These are phyloP conservation scores for Blastobotrys arbuscula DNA, from an alignment of 1,139 yeast species.

Conservation along the genomic window DNA sequence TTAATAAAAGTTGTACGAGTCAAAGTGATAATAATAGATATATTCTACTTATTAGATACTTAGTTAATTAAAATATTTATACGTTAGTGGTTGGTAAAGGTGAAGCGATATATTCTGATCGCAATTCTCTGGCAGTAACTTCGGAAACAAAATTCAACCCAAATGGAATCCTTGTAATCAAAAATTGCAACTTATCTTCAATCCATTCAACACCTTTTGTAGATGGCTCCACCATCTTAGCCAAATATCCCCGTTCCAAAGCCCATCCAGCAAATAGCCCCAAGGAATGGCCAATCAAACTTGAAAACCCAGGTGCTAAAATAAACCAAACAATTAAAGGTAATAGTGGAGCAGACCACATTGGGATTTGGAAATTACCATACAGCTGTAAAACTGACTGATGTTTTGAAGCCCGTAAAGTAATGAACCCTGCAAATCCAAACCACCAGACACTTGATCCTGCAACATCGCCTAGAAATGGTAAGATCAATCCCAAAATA, in stretches of 20 bases:
- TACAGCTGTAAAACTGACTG: slow-evolving; percentile 16
- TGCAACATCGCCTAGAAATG: slow-evolving; percentile 38
- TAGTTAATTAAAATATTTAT: neutral
- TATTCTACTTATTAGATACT: too few relatives aligned
- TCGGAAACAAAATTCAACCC: slow-evolving; percentile 53
- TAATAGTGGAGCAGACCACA: slow-evolving; percentile 54
- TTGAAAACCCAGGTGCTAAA: slow-evolving; percentile 48
- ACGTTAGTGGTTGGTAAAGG: slow-evolving; percentile 1
- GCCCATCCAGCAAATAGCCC: slow-evolving; percentile 50
- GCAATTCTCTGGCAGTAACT: slow-evolving; percentile 44
- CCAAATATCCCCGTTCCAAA: slow-evolving; percentile 53
- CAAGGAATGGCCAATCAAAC: slow-evolving; percentile 67
- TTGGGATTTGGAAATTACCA: slow-evolving; percentile 44
- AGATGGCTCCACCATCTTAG: slow-evolving; percentile 57
- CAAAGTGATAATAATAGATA: too few relatives aligned
- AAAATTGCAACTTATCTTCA: slow-evolving; percentile 48
- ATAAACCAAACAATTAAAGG: slow-evolving; percentile 47
- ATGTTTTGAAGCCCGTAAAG: slow-evolving; percentile 47
- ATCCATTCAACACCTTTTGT: slow-evolving; percentile 58
- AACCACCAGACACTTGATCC: slow-evolving; percentile 63
- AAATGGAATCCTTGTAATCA: slow-evolving; percentile 51
- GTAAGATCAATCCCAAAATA: slow-evolving; percentile 48
- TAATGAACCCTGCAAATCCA: slow-evolving; percentile 59
- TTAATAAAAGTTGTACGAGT: too few relatives aligned
- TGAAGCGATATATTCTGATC: slow-evolving; percentile 10